Base-by-base conservation (phyloP, 2,329 filamentous ascomycete species). In the Paracamarosporium sp. region DNA sequence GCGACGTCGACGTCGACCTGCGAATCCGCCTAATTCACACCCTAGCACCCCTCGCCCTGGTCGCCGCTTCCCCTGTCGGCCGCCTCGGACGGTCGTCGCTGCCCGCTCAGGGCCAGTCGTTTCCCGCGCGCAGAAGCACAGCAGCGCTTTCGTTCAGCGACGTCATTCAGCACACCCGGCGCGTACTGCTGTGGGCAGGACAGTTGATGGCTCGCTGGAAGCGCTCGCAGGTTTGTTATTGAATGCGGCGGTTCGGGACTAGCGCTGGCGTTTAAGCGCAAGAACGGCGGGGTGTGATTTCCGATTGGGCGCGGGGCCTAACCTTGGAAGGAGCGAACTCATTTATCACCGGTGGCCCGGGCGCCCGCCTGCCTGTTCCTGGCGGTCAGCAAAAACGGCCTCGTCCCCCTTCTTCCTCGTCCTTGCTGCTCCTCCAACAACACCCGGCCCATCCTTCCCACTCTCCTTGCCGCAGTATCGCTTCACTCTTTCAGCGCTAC, bases 401-500 rank as follows among this genome's bases (percentile, higher is more conserved):
- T 62, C 62, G 61, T 33, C 57, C 50, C 51, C 62, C 63, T 50
- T 56, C 54, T 62, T 54, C 56, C 27, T 35, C 51, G 57, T 52
- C 59, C 33, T 50, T 52, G 45, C 59, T 64, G 61, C 63, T 58
- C 66, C 76, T 79, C 79, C 48, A 78, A 76, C 59, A 55, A 53
- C 62, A 57, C 56, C 55, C 61, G 48, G 59, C 65, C 65, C 56
- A 62, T 55, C 56, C 52, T 58, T 61, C 64, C 60, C 61, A 62
- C 66, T 55, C 64, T 66, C 61, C 57, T 69, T 65, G 65, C 60
- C 66, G 79, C 79, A 75, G 76, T 82, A 80, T 69, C 67, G 85
- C 85, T 87, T 86, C 85, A 87, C 82, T 88, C 85, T 79, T 86
- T 88, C 76, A 86, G 84, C 83, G 84, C 82, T 76, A 78, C 76